A percentile compares a stretch with the other conserved stretches of the same genome.
Conservation (phyloP, 176 grass and related monocot genomes). For the Ampelocalamus luodianensis region DNA sequence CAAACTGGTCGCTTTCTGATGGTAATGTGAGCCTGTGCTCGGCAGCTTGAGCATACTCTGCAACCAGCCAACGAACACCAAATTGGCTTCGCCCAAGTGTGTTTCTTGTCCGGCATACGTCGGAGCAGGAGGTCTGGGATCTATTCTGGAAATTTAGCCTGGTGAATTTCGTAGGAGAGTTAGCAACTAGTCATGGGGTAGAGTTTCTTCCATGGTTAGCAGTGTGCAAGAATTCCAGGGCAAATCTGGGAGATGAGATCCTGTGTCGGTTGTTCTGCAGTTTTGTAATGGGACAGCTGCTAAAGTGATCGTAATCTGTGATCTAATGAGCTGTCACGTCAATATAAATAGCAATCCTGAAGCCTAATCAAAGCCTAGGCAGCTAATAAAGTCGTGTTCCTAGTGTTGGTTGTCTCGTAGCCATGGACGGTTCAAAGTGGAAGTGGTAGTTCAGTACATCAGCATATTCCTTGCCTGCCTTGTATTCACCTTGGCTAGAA, state of each 20-base stretch:
- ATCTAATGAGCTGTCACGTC: not conserved
- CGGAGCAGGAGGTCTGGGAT: not conserved
- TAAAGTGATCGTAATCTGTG: not conserved
- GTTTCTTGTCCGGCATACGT: not conserved
- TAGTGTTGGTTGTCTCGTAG: not conserved
- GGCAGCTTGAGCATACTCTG: conserved; percentile 21
- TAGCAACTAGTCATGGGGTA: not conserved
- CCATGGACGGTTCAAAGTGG: not conserved
- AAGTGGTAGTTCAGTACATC: not conserved
- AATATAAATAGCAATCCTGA: not conserved
- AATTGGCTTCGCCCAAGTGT: not conserved
- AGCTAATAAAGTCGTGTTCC: not conserved
- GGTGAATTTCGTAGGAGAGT: not conserved
- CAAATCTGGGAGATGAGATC: not conserved
- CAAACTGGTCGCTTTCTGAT: conserved; percentile 11
- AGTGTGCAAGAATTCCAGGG: not conserved
- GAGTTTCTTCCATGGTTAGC: not conserved
- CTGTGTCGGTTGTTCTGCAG: not conserved
- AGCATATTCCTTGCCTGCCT: not conserved
- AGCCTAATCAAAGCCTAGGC: not conserved
- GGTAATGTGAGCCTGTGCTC: conserved; percentile 22
- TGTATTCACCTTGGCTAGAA: not conserved
- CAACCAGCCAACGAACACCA: not conserved
- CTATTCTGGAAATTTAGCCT: no score
- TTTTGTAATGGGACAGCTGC: not conserved